Evolutionary conservation across 1,139 yeast species (phyloP).

Genomic region (Candida freyschussii): DNA sequence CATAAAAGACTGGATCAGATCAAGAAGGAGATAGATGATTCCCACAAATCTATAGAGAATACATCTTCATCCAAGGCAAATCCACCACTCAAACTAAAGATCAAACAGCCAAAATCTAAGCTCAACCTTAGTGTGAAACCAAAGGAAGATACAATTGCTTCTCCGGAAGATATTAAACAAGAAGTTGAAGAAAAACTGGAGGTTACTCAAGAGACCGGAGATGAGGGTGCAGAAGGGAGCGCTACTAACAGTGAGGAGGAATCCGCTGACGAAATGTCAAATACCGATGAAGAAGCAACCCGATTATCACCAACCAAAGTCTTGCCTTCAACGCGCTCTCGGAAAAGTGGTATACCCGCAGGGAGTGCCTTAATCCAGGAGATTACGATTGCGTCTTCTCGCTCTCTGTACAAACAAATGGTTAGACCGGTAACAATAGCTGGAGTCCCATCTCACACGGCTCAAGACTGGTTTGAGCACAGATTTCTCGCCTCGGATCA

Average conservation of each 20-base stretch:
- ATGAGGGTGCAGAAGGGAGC: slow-evolving; percentile 3
- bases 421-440: slow-evolving; percentile 15
- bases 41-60: too few relatives aligned
- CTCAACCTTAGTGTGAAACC: slow-evolving; percentile 16
- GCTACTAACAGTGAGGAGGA: slow-evolving; percentile 6
- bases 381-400: slow-evolving; percentile 36
- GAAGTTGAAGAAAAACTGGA: too few relatives aligned
- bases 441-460: slow-evolving; percentile 15
- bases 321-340: slow-evolving; percentile 11
- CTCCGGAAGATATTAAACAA: too few relatives aligned
- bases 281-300: slow-evolving; percentile 2
- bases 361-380: slow-evolving; percentile 34
- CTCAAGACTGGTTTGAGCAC: slow-evolving; percentile 39
- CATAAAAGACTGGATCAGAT: slow-evolving; percentile 27
- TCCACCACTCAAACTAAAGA: slow-evolving; percentile 16
- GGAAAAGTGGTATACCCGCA: slow-evolving; percentile 1
- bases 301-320: too few relatives aligned
- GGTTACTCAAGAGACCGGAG: too few relatives aligned
- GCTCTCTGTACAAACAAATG: slow-evolving; percentile 28
- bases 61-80: too few relatives aligned
- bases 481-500: slow-evolving; percentile 42
- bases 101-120: slow-evolving; percentile 21
- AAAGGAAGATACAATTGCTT: not conserved
- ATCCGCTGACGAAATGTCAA: slow-evolving; percentile 17
- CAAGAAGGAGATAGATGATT: slow-evolving; percentile 19